A percentile compares a stretch with the other conserved stretches of the same genome.
Evolutionary conservation across 2,329 filamentous ascomycete genomes (phyloP).

Genomic region (Fusarium mexicanum): DNA sequence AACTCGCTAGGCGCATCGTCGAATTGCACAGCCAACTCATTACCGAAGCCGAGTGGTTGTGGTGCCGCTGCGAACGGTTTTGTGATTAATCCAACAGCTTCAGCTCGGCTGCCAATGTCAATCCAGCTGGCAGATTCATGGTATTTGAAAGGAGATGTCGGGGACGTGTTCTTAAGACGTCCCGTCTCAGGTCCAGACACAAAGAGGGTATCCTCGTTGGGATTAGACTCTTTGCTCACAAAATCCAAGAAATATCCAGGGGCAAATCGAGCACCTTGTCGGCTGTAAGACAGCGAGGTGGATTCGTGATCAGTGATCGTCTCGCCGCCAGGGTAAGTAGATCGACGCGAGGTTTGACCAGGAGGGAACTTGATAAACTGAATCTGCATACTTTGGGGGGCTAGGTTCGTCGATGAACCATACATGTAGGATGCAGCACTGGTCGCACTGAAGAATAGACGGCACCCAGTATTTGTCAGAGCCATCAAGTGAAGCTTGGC

Average conservation of each 20-base stretch:
- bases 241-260: slow-evolving; percentile 95
- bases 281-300: slow-evolving; percentile 59
- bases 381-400: slow-evolving; percentile 96
- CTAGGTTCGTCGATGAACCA: slow-evolving; percentile 67
- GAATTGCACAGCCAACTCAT: slow-evolving; percentile 96
- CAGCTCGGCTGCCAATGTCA: slow-evolving; percentile 74
- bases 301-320: slow-evolving; percentile 59
- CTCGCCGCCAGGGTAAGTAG: slow-evolving; percentile 50
- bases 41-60: slow-evolving; percentile 84
- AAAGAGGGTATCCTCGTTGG: slow-evolving; percentile 76
- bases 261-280: slow-evolving; percentile 71
- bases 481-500: slow-evolving; percentile 89
- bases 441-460: slow-evolving; percentile 91
- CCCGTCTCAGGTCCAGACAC: slow-evolving; percentile 89
- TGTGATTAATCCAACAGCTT: slow-evolving; percentile 82
- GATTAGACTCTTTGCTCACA: slow-evolving; percentile 69
- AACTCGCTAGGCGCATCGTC: slow-evolving; percentile 85
- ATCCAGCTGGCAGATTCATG: slow-evolving; percentile 86
- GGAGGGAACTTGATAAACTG: slow-evolving; percentile 96
- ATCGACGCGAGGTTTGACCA: slow-evolving; percentile 44
- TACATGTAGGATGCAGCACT: slow-evolving; percentile 75
- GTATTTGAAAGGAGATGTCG: slow-evolving; percentile 66
- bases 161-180: slow-evolving; percentile 73
- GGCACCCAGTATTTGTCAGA: slow-evolving; percentile 87
- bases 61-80: slow-evolving; percentile 74